These are phyloP conservation scores for Moesziomyces sp. DNA, from an alignment of 1,284 basidiomycete genomes.

Conservation along the genomic window DNA sequence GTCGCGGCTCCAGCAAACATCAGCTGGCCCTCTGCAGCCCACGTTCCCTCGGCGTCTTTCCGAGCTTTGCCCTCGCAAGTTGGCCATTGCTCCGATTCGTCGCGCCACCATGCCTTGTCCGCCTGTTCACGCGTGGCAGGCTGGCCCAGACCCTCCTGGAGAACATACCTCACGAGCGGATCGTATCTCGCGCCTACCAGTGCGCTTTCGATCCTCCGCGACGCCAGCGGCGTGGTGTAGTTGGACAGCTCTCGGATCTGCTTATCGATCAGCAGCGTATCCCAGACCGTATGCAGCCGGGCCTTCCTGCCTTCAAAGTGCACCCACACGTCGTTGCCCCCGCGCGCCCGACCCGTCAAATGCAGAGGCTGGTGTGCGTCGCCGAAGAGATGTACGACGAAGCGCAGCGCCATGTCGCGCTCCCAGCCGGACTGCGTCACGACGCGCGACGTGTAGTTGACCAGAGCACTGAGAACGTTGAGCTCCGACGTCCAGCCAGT, in stretches of 20 bases:
- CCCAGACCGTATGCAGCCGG: constrained; percentile 86
- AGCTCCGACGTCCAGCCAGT: constrained; percentile 76
- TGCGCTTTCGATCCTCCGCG: constrained; percentile 75
- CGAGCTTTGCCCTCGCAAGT: constrained; percentile 44
- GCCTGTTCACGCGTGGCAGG: constrained; percentile 11
- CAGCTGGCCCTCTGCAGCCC: constrained; percentile 17
- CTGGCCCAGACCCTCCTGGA: constrained; percentile 77
- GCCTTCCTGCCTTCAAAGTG: constrained; percentile 65
- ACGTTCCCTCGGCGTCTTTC: not conserved
- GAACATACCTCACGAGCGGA: constrained; percentile 84
- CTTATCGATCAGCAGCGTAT: constrained; percentile 81
- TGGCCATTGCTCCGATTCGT: constrained; percentile 52
- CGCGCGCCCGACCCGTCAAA: constrained; percentile 82
- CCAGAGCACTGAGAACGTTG: constrained; percentile 40
- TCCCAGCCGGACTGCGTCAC: constrained; percentile 47
- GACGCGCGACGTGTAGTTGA: constrained; percentile 61
- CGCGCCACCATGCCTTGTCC: constrained; percentile 41
- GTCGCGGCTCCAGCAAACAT: constrained; percentile 14
- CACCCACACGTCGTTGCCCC: constrained; percentile 77
- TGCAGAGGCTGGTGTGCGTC: constrained; percentile 93
- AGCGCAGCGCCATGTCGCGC: constrained; percentile 78
- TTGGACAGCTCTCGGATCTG: constrained; percentile 79
- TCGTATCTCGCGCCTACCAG: constrained; percentile 86
- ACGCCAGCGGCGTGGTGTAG: constrained; percentile 78
- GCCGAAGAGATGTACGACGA: constrained; percentile 88